These are phyloP conservation scores for Ziziphus jujuba DNA, from an alignment of 306 rosid species.

Conservation along the genomic window DNA sequence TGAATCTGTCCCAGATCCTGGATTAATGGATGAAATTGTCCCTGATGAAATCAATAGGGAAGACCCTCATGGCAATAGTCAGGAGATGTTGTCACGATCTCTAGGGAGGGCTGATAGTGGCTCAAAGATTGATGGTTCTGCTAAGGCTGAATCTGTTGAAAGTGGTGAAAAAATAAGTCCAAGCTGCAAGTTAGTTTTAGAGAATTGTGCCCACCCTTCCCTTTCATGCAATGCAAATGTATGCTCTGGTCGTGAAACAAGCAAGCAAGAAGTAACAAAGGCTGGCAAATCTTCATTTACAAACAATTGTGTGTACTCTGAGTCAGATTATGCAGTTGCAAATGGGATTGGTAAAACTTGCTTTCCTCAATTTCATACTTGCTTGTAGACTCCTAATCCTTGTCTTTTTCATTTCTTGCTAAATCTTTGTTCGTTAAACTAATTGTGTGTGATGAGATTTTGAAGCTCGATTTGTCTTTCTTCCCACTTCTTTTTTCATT, in stretches of 20 bases:
- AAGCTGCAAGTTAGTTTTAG: constrained; percentile 60
- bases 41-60: constrained; percentile 84
- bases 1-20: constrained; percentile 89
- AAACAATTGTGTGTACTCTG: constrained; percentile 46
- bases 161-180: constrained; percentile 91
- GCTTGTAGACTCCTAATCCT: constrained; percentile 7
- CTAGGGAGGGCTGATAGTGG: constrained; percentile 96
- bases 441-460: no score
- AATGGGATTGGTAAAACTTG: constrained; percentile 61
- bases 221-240: constrained; percentile 70
- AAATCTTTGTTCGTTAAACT: no score
- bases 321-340: constrained; percentile 53
- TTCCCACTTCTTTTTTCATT: no score
- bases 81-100: constrained; percentile 87
- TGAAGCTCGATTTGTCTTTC: no score
- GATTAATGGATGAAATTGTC: constrained; percentile 88
- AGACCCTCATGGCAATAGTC: constrained; percentile 92
- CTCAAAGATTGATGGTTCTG: constrained; percentile 86
- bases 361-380: constrained; percentile 1
- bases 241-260: constrained; percentile 53
- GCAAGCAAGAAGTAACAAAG: constrained; percentile 66
- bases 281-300: constrained; percentile 72
- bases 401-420: neutral
- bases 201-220: constrained; percentile 62
- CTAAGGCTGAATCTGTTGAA: constrained; percentile 96